Percentiles rank a stretch among this genome's conserved stretches.
Evolutionary conservation across 768 basidiomycete species (phyloP).

Genomic region (Amanita exitialis): DNA sequence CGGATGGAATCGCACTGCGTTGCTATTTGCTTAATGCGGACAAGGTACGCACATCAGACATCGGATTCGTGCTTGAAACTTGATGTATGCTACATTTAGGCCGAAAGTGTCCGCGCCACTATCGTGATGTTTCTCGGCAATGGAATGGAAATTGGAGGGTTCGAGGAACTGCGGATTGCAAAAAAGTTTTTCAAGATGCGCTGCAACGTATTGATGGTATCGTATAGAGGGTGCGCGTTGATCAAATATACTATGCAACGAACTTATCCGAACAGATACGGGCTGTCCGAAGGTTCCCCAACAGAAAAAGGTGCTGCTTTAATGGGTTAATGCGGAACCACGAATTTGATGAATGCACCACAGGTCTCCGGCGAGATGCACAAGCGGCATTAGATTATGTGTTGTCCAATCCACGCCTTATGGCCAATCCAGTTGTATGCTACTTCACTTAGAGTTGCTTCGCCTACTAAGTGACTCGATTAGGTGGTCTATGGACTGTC

Average conservation of each 20-base stretch:
- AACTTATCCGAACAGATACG: conserved; percentile 7
- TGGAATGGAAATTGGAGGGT: conserved; percentile 11
- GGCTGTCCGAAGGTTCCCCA: conserved; percentile 11
- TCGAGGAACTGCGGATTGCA: not conserved
- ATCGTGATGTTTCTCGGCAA: conserved; percentile 15
- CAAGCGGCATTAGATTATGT: conserved; percentile 14
- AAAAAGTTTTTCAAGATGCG: conserved; percentile 2
- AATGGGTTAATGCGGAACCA: not conserved
- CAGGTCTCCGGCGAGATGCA: conserved; percentile 12
- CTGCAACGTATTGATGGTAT: conserved; percentile 13
- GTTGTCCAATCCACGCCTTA: conserved; percentile 5
- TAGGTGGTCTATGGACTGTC: conserved; percentile 50
- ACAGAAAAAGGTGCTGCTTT: conserved; percentile 9
- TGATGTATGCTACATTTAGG: not conserved
- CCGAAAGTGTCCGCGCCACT: conserved; percentile 6
- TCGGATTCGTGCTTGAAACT: not conserved
- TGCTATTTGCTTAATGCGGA: conserved; percentile 4
- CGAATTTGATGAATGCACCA: not conserved
- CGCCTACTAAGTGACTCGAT: not conserved
- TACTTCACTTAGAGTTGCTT: not conserved
- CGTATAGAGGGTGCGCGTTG: conserved; percentile 12
- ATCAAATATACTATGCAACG: no score
- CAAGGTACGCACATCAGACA: not conserved
- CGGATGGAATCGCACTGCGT: not conserved
- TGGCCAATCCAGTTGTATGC: conserved; percentile 9